A percentile compares a stretch with the other conserved stretches of the same genome.
Conservation (phyloP, 2,329 filamentous ascomycete genomes). For the Aureobasidium sp. region DNA sequence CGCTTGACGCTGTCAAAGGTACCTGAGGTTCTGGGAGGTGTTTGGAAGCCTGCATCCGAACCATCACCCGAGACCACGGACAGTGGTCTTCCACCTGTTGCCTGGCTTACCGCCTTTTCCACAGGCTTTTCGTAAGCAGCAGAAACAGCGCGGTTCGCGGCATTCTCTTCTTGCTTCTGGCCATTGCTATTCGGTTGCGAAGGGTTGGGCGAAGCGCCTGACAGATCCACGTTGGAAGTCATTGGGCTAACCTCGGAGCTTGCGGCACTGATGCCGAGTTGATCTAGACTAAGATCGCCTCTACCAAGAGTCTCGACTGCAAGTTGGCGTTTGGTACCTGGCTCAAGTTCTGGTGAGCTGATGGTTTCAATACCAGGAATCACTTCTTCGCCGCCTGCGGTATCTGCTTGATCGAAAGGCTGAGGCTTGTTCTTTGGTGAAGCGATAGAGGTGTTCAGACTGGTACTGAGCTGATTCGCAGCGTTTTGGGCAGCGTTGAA, state of each 20-base stretch:
- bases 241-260: constrained; percentile 49
- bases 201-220: background rate
- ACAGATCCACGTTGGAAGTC: constrained; percentile 39
- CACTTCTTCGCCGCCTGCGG: constrained; percentile 33
- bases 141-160: constrained; percentile 52
- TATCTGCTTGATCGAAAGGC: constrained; percentile 22
- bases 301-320: constrained; percentile 83
- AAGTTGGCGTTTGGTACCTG: constrained; percentile 53
- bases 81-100: constrained; percentile 29
- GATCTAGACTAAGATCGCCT: constrained; percentile 81
- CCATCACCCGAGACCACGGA: constrained; percentile 33
- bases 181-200: background rate
- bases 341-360: constrained; percentile 27
- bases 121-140: constrained; percentile 47
- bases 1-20: constrained; percentile 51
- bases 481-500: constrained; percentile 91
- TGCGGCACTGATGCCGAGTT: constrained; percentile 63
- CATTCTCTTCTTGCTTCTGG: constrained; percentile 49
- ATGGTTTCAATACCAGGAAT: constrained; percentile 24
- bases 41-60: constrained; percentile 46
- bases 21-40: constrained; percentile 60
- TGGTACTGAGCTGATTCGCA: constrained; percentile 64
- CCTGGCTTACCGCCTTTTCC: constrained; percentile 23
- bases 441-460: constrained; percentile 55
- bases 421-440: constrained; percentile 41